Evolutionary conservation across 2,329 filamentous ascomycete species (phyloP), one percentile per base, ranked within the genome.

Genomic region (Myriosclerotinia duriaeana): DNA sequence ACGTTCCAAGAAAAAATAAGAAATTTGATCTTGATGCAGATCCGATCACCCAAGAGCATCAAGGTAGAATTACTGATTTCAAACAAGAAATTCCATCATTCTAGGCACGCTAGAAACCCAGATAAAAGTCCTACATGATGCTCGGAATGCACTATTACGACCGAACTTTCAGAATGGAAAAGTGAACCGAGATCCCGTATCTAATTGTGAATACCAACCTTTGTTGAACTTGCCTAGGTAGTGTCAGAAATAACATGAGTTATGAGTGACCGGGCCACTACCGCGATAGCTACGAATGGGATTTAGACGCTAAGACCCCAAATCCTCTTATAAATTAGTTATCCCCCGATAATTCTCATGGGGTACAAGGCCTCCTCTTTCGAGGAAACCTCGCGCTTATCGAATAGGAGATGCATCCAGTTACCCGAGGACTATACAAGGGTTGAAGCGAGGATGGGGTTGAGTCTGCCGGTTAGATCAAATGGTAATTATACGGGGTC

Each of bases 61-160:
- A 72, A 66, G 68, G 71, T 42, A 60, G 64, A 60, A 68, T 73
- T 36, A 66, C 66, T 17, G 69, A 55, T 17, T 53, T 73, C 15
- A 70, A 71, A 40, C 71, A 73, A 62, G 71, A 73, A 48, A 71
- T 72, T 68, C 68, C 17, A 67, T 71, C 17, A 69, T 72, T 34
- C 59, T 52, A 1, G 69, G 71, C 40, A 73, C 71, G 8, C 55
- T 73, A n/a, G 56, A 68, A 38, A 58, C 48, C 8, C 71, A 73
- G 44, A 58, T 63, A 34, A 44, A 53, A 55, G 42, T 72, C 3
- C 56, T 70, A 17, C 4, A 42, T 11, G 50, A 63, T 17, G 52
- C 61, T 26, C 40, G 36, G n/a, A 9, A 61, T 8, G 44, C 34
- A 20, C 58, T 38, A 40, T 38, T 34, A 17, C 46, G 58, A 5